phyloP scores from a whole-genome alignment of 2,329 filamentous ascomycete genomes.

The Coleophoma cylindrospora region DNA sequence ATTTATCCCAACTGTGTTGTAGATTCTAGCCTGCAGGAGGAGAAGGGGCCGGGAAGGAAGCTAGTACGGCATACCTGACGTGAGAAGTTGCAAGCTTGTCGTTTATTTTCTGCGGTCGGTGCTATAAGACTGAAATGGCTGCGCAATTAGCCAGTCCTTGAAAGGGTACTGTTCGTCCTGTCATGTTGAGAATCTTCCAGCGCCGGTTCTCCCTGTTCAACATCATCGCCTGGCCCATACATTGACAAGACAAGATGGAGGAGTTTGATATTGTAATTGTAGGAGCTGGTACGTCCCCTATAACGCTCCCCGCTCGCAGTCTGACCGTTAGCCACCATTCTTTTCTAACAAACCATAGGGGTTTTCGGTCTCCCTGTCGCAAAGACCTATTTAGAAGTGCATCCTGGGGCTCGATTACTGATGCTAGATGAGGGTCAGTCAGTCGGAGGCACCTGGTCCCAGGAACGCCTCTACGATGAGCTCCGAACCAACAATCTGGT shows the following conservation, averaged over 20 bases:
- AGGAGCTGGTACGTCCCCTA: conserved; percentile 41
- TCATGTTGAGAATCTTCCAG: no score
- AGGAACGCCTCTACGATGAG: conserved; percentile 59
- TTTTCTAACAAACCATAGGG: conserved; percentile 24
- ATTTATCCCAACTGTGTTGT: no score
- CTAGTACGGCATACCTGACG: no score
- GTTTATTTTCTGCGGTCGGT: no score
- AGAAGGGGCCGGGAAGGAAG: no score
- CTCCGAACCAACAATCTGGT: conserved; percentile 69
- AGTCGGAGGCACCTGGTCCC: conserved; percentile 66
- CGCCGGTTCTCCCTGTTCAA: no score
- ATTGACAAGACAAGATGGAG: background rate
- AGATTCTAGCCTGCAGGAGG: no score
- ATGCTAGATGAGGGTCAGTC: conserved; percentile 52
- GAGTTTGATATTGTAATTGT: conserved; percentile 29
- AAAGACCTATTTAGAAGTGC: conserved; percentile 52
- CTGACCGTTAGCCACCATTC: background rate
- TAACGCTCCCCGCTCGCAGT: background rate
- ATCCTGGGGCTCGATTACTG: conserved; percentile 48
- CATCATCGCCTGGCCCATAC: no score
- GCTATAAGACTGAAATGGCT: no score
- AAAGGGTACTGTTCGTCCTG: no score
- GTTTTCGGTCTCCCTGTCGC: conserved; percentile 53
- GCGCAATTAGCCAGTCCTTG: no score
- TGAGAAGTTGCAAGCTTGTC: no score